phyloP scores from a whole-genome alignment of 257 asterid genomes.

The Lantana camara region DNA sequence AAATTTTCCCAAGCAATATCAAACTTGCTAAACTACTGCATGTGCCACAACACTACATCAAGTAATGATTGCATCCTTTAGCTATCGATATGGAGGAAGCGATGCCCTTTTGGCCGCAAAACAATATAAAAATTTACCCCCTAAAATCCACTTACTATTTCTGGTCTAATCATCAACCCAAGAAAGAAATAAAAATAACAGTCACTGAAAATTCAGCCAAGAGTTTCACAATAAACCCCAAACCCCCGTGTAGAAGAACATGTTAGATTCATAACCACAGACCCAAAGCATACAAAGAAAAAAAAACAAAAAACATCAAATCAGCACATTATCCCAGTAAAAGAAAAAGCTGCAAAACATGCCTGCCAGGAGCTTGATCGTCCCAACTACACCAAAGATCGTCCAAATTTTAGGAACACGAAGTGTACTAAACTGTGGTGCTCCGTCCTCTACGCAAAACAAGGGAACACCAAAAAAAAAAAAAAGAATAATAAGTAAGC shows the following conservation, averaged over 20 bases:
- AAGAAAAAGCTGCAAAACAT: conserved; percentile 20
- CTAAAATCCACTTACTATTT: conserved; percentile 2
- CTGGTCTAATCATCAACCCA: not conserved
- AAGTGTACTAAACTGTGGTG: conserved; percentile 52
- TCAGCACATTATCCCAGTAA: not conserved
- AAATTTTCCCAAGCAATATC: not conserved
- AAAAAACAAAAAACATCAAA: not conserved
- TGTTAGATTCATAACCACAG: not conserved
- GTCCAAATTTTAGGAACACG: conserved; percentile 70
- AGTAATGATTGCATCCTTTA: not conserved
- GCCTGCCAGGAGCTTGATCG: conserved; percentile 80
- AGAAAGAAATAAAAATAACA: not conserved
- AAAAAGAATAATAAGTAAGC: not conserved
- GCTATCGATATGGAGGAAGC: not conserved
- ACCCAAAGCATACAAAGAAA: not conserved
- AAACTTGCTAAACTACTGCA: not conserved
- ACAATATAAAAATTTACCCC: not conserved
- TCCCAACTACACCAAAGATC: conserved; percentile 83
- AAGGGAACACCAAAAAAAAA: not conserved
- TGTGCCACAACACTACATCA: not conserved
- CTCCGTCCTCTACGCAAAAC: conserved; percentile 54
- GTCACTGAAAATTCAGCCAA: not conserved
- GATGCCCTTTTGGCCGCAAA: not conserved
- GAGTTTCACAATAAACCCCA: not conserved
- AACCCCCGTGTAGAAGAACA: not conserved